Evolutionary conservation across 2,329 filamentous ascomycete species (phyloP).

Genomic region (Colletotrichum orchidophilum): DNA sequence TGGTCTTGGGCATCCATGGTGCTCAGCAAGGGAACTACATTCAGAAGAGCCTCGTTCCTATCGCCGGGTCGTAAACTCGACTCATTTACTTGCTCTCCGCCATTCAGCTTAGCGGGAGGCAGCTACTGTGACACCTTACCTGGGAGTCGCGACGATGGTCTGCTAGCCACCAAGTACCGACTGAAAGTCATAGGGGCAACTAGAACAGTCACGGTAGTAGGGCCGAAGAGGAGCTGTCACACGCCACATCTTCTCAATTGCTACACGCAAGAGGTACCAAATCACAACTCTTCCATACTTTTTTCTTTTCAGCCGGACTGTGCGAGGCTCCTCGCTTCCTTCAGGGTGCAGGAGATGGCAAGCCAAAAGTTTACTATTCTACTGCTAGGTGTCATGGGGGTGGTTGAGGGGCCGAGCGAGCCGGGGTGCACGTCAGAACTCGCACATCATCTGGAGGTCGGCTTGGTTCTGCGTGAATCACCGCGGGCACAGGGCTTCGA

Average conservation of each 20-base stretch:
- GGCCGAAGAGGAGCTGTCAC: not conserved
- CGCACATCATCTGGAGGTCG: not conserved
- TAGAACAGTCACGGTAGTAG: not conserved
- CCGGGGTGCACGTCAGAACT: not conserved
- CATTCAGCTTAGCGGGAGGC: not conserved
- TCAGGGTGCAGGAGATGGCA: not conserved
- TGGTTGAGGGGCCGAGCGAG: too few species aligned
- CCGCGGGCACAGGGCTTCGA: not conserved
- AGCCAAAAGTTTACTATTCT: not conserved
- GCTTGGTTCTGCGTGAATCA: not conserved
- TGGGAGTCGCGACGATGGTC: not conserved
- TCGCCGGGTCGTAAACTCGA: not conserved
- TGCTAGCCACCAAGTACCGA: not conserved
- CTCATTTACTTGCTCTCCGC: not conserved
- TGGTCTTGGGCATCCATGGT: slow-evolving; percentile 27
- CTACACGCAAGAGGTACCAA: not conserved
- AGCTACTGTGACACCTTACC: not conserved
- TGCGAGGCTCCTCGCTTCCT: not conserved
- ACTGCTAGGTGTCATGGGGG: not conserved
- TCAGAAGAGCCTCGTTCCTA: not conserved
- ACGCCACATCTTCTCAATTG: not conserved
- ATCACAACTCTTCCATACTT: not conserved
- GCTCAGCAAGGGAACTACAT: not conserved
- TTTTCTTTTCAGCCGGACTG: not conserved
- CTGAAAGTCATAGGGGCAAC: not conserved